These are phyloP conservation scores for Talaromyces sp. DNA, from an alignment of 2,329 filamentous ascomycete genomes.

Conservation along the genomic window DNA sequence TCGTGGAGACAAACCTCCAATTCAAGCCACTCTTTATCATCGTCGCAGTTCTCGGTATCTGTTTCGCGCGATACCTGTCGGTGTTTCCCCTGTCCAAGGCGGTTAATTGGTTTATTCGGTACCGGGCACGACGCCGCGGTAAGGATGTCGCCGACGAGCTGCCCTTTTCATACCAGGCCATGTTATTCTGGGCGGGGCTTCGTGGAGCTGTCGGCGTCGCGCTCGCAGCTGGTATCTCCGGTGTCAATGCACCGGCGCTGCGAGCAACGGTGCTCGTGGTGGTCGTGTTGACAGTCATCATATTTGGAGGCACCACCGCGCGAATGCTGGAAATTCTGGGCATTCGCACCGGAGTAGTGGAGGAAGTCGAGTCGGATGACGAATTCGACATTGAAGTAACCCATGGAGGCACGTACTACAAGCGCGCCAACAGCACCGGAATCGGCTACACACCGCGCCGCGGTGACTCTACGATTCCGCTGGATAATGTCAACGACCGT, in stretches of 20 bases:
- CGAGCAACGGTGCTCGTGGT: constrained; percentile 96
- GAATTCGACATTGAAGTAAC: constrained; percentile 93
- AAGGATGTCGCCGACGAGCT: constrained; percentile 78
- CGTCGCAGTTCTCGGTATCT: constrained; percentile 85
- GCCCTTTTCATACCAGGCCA: constrained; percentile 93
- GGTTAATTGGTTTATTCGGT: constrained; percentile 91
- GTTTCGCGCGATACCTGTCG: constrained; percentile 83
- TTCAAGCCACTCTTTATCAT: constrained; percentile 96
- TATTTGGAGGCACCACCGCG: constrained; percentile 94
- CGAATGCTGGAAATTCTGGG: constrained; percentile 96
- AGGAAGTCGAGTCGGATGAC: constrained; percentile 95
- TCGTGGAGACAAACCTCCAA: constrained; percentile 80
- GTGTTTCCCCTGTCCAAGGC: constrained; percentile 86
- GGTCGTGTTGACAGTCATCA: constrained; percentile 95
- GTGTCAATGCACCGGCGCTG: constrained; percentile 74
- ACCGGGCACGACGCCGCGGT: constrained; percentile 72
- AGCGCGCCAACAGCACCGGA: constrained; percentile 64
- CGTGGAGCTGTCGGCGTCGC: constrained; percentile 95
- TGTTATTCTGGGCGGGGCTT: constrained; percentile 99
- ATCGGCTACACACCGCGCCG: constrained; percentile 71
- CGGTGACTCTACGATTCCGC: constrained; percentile 54
- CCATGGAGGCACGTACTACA: constrained; percentile 68
- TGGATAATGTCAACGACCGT: constrained; percentile 44
- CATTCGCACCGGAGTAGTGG: constrained; percentile 93
- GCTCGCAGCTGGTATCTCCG: constrained; percentile 79